Evolutionary conservation across 106 monocot species (phyloP).

Genomic region (Allium fistulosum): DNA sequence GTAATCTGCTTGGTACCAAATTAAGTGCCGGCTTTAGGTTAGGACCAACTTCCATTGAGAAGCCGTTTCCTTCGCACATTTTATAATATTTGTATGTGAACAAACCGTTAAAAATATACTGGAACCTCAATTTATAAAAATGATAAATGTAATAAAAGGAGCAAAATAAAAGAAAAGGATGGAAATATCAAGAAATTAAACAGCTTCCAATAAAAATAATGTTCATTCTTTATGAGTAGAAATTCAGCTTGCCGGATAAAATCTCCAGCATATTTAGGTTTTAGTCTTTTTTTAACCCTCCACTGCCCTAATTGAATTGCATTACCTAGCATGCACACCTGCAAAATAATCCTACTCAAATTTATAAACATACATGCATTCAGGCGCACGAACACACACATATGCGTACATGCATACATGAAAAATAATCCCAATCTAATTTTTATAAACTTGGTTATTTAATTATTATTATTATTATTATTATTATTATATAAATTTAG

Average conservation of each 20-base stretch:
- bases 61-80: constrained; percentile 12
- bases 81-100: constrained; percentile 81
- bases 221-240: constrained; percentile 44
- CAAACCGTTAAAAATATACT: too few species aligned
- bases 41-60: constrained; percentile 59
- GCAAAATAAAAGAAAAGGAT: constrained; percentile 47
- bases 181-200: constrained; percentile 3
- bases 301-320: constrained; percentile 79
- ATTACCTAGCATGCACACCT: constrained; percentile 77
- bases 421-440: not conserved
- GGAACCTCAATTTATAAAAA: too few species aligned
- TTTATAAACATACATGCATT: not conserved
- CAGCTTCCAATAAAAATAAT: constrained; percentile 33
- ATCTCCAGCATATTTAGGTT: constrained; percentile 53
- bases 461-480: constrained; percentile 63
- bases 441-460: constrained; percentile 7
- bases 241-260: constrained; percentile 69
- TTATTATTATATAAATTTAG: too few species aligned
- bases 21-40: constrained; percentile 64
- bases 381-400: not conserved
- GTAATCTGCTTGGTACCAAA: constrained; percentile 21
- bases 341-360: constrained; percentile 7
- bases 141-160: too few species aligned
- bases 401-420: not conserved
- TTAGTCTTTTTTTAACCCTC: constrained; percentile 56